Percentiles rank a stretch among this genome's conserved stretches.
These are phyloP conservation scores for Acrodontium crateriforme DNA, from an alignment of 2,329 filamentous ascomycete species.

Conservation along the genomic window DNA sequence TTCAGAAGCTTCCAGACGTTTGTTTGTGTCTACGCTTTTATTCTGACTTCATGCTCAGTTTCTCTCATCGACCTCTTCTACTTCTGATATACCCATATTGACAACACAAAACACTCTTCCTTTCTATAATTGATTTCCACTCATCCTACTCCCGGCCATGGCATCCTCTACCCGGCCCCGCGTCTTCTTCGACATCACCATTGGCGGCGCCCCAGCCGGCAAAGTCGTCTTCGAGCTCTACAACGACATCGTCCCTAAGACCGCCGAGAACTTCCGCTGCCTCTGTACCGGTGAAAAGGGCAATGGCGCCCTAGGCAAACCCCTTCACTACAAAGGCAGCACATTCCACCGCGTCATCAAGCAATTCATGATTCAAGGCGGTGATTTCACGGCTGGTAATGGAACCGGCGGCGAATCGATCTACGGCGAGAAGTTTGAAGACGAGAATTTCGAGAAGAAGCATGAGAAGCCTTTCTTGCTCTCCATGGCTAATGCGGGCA, in stretches of 20 bases:
- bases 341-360: conserved; percentile 95
- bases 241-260: conserved; percentile 67
- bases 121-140: background rate
- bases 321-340: conserved; percentile 83
- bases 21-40: too few species aligned
- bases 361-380: conserved; percentile 96
- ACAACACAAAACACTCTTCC: background rate
- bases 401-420: conserved; percentile 95
- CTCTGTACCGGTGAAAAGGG: conserved; percentile 95
- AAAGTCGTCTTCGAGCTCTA: conserved; percentile 76
- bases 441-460: conserved; percentile 88
- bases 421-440: conserved; percentile 92
- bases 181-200: conserved; percentile 86
- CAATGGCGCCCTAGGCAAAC: conserved; percentile 63
- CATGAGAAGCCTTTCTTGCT: conserved; percentile 88
- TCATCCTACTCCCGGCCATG: background rate
- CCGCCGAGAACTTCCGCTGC: conserved; percentile 87
- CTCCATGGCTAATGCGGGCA: conserved; percentile 95
- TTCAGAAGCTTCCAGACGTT: too few species aligned
- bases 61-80: conserved; percentile 1
- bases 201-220: conserved; percentile 59
- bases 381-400: conserved; percentile 90
- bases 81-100: too few species aligned
- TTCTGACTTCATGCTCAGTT: background rate
- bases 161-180: conserved; percentile 43